phyloP scores from a whole-genome alignment of 331 rosid genomes.

The Acacia concinna region DNA sequence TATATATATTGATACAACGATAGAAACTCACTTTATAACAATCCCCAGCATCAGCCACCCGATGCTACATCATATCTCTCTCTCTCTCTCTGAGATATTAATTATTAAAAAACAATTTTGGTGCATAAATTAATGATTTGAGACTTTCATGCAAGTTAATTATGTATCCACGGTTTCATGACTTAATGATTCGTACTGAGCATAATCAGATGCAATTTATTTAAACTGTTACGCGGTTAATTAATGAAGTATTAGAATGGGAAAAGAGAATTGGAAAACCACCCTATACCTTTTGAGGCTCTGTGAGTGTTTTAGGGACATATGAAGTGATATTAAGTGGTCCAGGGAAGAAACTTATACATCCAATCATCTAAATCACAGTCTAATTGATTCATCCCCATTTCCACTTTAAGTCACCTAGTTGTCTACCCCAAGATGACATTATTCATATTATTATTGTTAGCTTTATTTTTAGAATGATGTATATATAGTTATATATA shows the following conservation, averaged over 20 bases:
- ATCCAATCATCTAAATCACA: slow-evolving; percentile 15
- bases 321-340: slow-evolving; percentile 11
- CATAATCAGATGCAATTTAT: not conserved
- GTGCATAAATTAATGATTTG: not conserved
- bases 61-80: slow-evolving; percentile 20
- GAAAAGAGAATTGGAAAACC: not conserved
- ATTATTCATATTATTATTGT: slow-evolving; percentile 11
- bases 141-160: not conserved
- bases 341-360: slow-evolving; percentile 22
- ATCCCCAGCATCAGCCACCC: too few relatives aligned
- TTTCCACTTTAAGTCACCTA: slow-evolving; percentile 28
- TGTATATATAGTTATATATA: not conserved
- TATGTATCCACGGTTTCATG: not conserved
- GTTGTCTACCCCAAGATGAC: slow-evolving; percentile 17
- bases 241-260: not conserved
- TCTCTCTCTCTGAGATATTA: not conserved
- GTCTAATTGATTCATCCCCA: slow-evolving; percentile 23
- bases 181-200: not conserved
- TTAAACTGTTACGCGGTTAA: not conserved
- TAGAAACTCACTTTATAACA: slow-evolving; percentile 30
- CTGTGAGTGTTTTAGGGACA: not conserved
- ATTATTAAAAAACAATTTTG: not conserved
- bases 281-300: slow-evolving; percentile 30
- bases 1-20: slow-evolving; percentile 21
- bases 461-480: not conserved